These are phyloP conservation scores for Hygrocybe coccinea DNA, from an alignment of 768 basidiomycete genomes.

Conservation along the genomic window DNA sequence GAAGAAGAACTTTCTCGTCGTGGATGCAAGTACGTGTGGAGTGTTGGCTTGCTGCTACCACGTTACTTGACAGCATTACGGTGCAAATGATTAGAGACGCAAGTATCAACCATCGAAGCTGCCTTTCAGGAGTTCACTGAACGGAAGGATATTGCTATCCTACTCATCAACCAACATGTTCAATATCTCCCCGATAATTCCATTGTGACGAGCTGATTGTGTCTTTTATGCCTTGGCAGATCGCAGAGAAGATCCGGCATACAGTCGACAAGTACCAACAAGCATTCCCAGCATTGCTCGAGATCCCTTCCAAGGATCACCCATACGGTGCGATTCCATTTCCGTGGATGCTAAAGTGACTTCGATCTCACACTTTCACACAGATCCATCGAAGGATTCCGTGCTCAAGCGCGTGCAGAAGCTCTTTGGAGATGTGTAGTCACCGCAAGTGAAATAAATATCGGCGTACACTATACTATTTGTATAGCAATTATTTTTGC, in stretches of 20 bases:
- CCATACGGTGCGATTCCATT: slow-evolving; percentile 74
- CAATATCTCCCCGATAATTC: slow-evolving; percentile 24
- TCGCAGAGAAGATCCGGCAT: slow-evolving; percentile 95
- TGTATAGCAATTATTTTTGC: too few relatives aligned
- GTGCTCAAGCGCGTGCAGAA: slow-evolving; percentile 96
- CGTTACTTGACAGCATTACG: not conserved
- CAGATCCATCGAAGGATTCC: slow-evolving; percentile 94
- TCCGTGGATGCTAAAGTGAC: not conserved
- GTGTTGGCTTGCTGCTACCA: not conserved
- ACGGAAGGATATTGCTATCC: slow-evolving; percentile 90
- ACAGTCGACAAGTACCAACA: slow-evolving; percentile 93
- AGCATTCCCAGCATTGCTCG: slow-evolving; percentile 92
- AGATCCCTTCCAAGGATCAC: slow-evolving; percentile 98
- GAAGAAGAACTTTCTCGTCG: slow-evolving; percentile 97
- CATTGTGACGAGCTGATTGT: slow-evolving; percentile 4
- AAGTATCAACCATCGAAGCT: slow-evolving; percentile 82
- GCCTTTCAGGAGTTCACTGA: slow-evolving; percentile 94
- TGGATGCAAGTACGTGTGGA: slow-evolving; percentile 79
- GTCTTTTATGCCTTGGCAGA: slow-evolving; percentile 41
- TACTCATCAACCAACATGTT: slow-evolving; percentile 98
- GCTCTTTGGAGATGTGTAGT: slow-evolving; percentile 78
- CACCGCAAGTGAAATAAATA: not conserved
- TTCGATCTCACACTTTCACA: slow-evolving; percentile 12
- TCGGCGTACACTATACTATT: not conserved
- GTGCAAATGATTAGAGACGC: slow-evolving; percentile 63